phyloP scores from a whole-genome alignment of 495 filamentous ascomycete species.

The Tuber aestivum region DNA sequence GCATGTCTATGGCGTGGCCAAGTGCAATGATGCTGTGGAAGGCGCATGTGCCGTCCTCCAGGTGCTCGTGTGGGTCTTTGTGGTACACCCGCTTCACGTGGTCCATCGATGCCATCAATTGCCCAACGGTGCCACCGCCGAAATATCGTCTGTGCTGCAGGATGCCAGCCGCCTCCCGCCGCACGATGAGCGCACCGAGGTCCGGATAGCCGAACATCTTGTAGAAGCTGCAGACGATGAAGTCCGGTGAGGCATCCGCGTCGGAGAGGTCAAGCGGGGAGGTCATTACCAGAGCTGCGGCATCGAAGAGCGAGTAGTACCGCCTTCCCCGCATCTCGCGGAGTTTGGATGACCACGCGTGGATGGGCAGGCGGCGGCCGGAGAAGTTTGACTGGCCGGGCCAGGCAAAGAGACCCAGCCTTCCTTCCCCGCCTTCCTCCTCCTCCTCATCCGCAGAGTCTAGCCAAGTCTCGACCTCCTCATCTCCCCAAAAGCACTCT shows the following conservation, averaged over 20 bases:
- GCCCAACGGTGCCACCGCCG: constrained; percentile 69
- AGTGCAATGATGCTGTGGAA: constrained; percentile 72
- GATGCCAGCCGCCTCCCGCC: constrained; percentile 57
- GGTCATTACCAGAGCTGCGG: constrained; percentile 66
- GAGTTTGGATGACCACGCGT: constrained; percentile 52
- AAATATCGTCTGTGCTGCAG: constrained; percentile 63
- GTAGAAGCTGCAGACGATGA: constrained; percentile 66
- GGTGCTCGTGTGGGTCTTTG: constrained; percentile 55
- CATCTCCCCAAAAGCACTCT: constrained; percentile 59
- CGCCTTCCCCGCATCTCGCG: constrained; percentile 47
- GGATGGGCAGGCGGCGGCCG: constrained; percentile 59
- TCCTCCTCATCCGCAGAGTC: constrained; percentile 13
- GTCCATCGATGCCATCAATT: constrained; percentile 55
- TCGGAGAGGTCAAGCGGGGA: constrained; percentile 58
- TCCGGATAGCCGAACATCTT: constrained; percentile 81
- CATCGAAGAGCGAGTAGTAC: constrained; percentile 64
- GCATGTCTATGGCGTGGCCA: constrained; percentile 61
- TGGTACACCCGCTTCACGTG: constrained; percentile 60
- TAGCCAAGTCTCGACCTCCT: constrained; percentile 64
- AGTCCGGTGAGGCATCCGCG: constrained; percentile 59
- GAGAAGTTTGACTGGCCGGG: constrained; percentile 78
- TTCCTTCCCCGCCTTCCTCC: constrained; percentile 18
- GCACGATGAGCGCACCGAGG: constrained; percentile 64
- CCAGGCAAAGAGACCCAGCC: constrained; percentile 62
- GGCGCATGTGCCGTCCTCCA: constrained; percentile 76